phyloP scores from a whole-genome alignment of 2,329 filamentous ascomycete genomes.

The Colletotrichum viniferum region DNA sequence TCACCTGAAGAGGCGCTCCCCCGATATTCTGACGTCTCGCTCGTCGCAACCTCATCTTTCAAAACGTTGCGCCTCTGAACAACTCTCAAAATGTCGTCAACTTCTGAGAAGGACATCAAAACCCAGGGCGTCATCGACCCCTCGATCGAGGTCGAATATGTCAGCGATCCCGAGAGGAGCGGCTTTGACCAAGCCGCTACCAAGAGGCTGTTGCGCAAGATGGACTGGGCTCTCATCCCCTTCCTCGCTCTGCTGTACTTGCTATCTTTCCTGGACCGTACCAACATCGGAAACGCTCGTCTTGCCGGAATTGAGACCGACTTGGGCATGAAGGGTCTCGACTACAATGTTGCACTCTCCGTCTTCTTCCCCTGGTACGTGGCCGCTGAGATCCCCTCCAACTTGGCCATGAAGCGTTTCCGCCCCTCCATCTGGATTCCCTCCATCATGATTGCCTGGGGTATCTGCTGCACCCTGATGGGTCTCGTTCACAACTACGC shows the following conservation, averaged over 20 bases:
- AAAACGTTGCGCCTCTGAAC: background rate
- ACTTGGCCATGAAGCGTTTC: constrained; percentile 59
- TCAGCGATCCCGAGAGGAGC: constrained; percentile 20
- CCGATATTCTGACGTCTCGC: background rate
- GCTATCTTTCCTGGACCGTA: constrained; percentile 54
- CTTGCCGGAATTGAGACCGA: constrained; percentile 40
- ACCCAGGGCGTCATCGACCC: constrained; percentile 1
- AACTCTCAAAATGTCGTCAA: background rate
- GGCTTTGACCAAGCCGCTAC: constrained; percentile 41
- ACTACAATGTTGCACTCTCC: constrained; percentile 64
- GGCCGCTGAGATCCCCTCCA: constrained; percentile 58
- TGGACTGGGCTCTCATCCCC: constrained; percentile 61
- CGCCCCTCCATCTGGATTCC: constrained; percentile 58
- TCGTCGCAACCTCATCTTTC: background rate
- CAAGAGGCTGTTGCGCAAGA: constrained; percentile 56
- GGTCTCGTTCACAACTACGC: constrained; percentile 55
- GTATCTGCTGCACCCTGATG: constrained; percentile 52
- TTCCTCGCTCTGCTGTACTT: constrained; percentile 59
- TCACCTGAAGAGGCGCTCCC: background rate
- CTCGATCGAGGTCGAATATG: constrained; percentile 22
- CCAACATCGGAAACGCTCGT: constrained; percentile 53
- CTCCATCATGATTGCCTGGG: constrained; percentile 55
- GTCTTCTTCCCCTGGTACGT: constrained; percentile 61
- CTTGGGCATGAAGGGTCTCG: constrained; percentile 53
- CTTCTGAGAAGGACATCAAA: constrained; percentile 20